These are phyloP conservation scores for Sporothrix mexicana DNA, from an alignment of 2,329 filamentous ascomycete species.

Conservation along the genomic window DNA sequence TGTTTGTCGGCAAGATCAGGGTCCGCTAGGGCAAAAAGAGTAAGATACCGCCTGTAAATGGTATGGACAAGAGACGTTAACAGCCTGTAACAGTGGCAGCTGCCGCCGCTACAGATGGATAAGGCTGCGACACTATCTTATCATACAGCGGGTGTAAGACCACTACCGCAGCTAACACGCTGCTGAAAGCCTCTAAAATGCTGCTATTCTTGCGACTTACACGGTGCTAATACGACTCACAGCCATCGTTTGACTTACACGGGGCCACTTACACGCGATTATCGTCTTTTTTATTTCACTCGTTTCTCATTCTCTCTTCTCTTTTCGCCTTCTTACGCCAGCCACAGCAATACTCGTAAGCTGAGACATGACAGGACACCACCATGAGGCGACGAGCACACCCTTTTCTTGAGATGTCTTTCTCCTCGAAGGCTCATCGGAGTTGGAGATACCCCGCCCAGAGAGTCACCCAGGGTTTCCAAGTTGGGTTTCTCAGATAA, in stretches of 20 bases:
- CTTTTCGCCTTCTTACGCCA: conserved; percentile 1
- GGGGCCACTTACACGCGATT: too few species aligned
- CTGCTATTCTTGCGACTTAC: background rate
- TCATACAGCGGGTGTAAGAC: background rate
- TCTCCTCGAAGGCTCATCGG: conserved; percentile 13
- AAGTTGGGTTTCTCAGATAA: too few species aligned
- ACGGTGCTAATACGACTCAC: background rate
- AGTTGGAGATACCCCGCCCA: background rate
- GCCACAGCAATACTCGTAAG: conserved; percentile 27
- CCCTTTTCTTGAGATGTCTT: conserved; percentile 6
- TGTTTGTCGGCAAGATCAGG: background rate
- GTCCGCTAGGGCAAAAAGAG: conserved; percentile 10
- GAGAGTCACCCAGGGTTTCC: background rate
- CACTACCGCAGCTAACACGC: too few species aligned
- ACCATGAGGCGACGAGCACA: conserved; percentile 2
- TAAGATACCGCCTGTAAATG: conserved; percentile 20
- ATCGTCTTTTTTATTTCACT: background rate
- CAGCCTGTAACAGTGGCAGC: conserved; percentile 12
- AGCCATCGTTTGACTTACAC: background rate
- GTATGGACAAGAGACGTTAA: background rate
- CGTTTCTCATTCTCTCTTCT: too few species aligned
- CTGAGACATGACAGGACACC: conserved; percentile 12
- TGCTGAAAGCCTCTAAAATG: background rate
- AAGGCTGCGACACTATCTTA: conserved; percentile 16
- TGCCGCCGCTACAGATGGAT: conserved; percentile 5